A percentile compares a stretch with the other conserved stretches of the same genome.
Conservation (phyloP, 768 basidiomycete species). For the Termitomyces titanicus region DNA sequence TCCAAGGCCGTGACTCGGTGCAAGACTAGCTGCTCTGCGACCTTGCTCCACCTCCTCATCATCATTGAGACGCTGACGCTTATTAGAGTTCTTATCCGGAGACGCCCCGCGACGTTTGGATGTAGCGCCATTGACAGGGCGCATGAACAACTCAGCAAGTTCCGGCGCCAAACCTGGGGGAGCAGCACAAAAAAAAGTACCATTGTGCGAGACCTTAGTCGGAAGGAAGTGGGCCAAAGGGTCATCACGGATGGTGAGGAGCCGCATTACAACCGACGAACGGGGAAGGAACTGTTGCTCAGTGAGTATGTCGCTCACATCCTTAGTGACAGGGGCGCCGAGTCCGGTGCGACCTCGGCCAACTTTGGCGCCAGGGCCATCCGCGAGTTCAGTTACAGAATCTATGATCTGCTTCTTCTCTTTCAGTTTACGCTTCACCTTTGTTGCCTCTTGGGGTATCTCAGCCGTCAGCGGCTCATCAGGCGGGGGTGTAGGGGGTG, state of each 20-base stretch:
- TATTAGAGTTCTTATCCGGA: slow-evolving; percentile 57
- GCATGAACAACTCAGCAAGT: slow-evolving; percentile 80
- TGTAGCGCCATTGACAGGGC: slow-evolving; percentile 51
- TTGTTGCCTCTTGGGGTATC: slow-evolving; percentile 34
- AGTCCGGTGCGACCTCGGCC: slow-evolving; percentile 54
- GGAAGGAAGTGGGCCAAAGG: slow-evolving; percentile 86
- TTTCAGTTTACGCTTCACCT: slow-evolving; percentile 49
- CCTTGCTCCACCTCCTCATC: slow-evolving; percentile 70
- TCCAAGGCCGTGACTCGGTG: slow-evolving; percentile 55
- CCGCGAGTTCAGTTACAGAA: slow-evolving; percentile 79
- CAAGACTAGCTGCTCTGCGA: slow-evolving; percentile 63
- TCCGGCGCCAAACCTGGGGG: slow-evolving; percentile 84
- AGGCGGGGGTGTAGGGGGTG: slow-evolving; percentile 76
- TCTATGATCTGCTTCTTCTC: slow-evolving; percentile 91
- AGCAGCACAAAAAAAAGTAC: slow-evolving; percentile 76
- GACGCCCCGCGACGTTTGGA: slow-evolving; percentile 59
- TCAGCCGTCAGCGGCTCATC: slow-evolving; percentile 43
- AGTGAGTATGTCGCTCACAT: slow-evolving; percentile 68
- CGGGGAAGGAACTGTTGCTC: slow-evolving; percentile 84
- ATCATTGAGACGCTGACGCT: slow-evolving; percentile 53
- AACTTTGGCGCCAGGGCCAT: slow-evolving; percentile 50
- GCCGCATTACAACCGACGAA: slow-evolving; percentile 79
- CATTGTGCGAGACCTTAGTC: slow-evolving; percentile 66
- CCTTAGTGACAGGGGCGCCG: slow-evolving; percentile 49
- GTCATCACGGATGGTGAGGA: slow-evolving; percentile 82